These are phyloP conservation scores for Colletotrichum theobromicola DNA, from an alignment of 2,329 filamentous ascomycete genomes.

Conservation along the genomic window DNA sequence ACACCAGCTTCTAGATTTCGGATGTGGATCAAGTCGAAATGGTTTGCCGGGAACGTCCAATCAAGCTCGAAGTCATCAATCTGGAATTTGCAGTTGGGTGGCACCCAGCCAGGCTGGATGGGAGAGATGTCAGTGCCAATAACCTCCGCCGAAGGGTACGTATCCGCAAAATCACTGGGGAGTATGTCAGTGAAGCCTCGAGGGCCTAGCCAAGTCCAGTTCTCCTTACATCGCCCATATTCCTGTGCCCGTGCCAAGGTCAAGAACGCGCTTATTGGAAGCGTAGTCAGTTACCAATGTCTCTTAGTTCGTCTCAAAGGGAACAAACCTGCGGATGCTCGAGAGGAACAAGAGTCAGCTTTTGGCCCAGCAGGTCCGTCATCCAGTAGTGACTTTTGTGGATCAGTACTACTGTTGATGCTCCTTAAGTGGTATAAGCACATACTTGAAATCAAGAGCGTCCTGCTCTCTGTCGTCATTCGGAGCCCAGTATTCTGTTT, in stretches of 20 bases:
- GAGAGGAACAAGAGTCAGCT: neutral
- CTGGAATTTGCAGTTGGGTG: conserved; percentile 67
- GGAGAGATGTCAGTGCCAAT: conserved; percentile 61
- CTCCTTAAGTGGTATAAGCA: neutral
- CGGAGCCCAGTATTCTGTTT: conserved; percentile 9
- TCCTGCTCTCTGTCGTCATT: conserved; percentile 5
- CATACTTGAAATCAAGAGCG: conserved; percentile 17
- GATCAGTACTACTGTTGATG: neutral
- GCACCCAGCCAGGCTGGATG: conserved; percentile 58
- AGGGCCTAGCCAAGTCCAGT: no score
- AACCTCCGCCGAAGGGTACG: conserved; percentile 46
- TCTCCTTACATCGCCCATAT: no score
- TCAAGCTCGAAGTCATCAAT: conserved; percentile 64
- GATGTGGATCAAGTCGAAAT: conserved; percentile 66
- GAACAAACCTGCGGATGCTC: no score
- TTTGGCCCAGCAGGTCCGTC: neutral
- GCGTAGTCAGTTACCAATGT: no score
- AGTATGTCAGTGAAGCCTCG: no score
- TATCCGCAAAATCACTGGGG: conserved; percentile 29
- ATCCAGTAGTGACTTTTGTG: neutral
- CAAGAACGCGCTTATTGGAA: no score
- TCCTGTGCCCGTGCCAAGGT: no score
- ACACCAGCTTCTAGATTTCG: conserved; percentile 59
- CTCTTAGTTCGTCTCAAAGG: no score
- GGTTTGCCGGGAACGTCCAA: conserved; percentile 48